Percentiles rank a stretch among this genome's conserved stretches.
These are phyloP conservation scores for Meira nashicola DNA, from an alignment of 1,284 basidiomycete genomes.

Conservation along the genomic window DNA sequence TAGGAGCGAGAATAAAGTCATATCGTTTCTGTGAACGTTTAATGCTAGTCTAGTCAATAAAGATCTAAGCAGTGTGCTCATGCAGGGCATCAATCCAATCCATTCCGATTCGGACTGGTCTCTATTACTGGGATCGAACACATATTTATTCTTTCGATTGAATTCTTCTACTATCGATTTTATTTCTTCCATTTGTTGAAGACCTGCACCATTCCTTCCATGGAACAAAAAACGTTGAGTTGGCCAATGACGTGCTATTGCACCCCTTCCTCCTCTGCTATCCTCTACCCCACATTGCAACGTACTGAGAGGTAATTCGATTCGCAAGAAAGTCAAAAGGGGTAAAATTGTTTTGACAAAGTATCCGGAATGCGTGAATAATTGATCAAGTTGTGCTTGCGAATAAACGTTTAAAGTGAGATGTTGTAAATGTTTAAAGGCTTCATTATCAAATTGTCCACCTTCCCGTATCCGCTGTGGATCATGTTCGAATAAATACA, in stretches of 20 bases:
- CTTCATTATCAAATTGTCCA: too few species aligned
- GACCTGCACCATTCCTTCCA: too few species aligned
- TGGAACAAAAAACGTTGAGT: too few species aligned
- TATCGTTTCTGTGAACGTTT: conserved; percentile 6
- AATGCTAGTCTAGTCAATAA: not conserved
- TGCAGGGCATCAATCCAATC: too few species aligned
- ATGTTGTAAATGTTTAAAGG: not conserved
- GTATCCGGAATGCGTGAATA: not conserved
- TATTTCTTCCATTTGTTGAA: too few species aligned
- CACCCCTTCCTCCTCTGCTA: too few species aligned
- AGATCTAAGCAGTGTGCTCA: too few species aligned
- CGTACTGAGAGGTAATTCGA: not conserved
- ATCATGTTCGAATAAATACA: not conserved
- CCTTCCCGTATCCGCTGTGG: not conserved
- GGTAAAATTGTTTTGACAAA: conserved; percentile 1
- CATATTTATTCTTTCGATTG: too few species aligned
- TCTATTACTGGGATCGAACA: too few species aligned
- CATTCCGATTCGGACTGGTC: too few species aligned
- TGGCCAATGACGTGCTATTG: too few species aligned
- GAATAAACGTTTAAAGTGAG: not conserved
- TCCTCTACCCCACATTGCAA: not conserved
- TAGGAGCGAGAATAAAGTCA: not conserved
- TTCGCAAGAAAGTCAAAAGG: not conserved
- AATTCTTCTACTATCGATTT: too few species aligned
- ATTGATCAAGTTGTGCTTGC: not conserved